Evolutionary conservation across 495 filamentous ascomycete genomes (phyloP).

Genomic region (Penicillium samsonianum): DNA sequence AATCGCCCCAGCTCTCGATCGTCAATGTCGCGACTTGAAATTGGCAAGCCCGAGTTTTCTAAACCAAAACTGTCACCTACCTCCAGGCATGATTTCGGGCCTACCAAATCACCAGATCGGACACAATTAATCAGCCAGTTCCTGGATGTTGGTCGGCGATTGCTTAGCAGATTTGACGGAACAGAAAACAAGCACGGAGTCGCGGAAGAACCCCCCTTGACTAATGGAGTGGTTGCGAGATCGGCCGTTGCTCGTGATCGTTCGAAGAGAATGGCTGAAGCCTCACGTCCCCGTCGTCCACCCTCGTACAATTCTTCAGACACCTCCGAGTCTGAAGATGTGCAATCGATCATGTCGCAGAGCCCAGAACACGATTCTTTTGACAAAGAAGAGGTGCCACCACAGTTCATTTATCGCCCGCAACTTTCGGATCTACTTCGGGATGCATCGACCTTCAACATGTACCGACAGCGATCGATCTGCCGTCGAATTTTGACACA

Average conservation of each 20-base stretch:
- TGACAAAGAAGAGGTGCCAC: slow-evolving; percentile 33
- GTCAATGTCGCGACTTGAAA: slow-evolving; percentile 48
- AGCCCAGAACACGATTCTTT: slow-evolving; percentile 30
- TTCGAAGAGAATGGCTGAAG: slow-evolving; percentile 34
- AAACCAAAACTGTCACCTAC: slow-evolving; percentile 36
- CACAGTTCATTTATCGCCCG: slow-evolving; percentile 51
- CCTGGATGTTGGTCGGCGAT: slow-evolving; percentile 44
- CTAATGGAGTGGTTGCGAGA: slow-evolving; percentile 33
- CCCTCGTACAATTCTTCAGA: slow-evolving; percentile 30
- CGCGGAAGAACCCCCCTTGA: slow-evolving; percentile 20
- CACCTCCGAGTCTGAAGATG: slow-evolving; percentile 27
- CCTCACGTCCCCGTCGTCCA: slow-evolving; percentile 21
- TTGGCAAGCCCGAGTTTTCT: slow-evolving; percentile 39
- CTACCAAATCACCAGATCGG: slow-evolving; percentile 41
- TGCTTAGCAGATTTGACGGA: slow-evolving; percentile 40
- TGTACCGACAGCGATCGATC: slow-evolving; percentile 51
- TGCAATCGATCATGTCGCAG: slow-evolving; percentile 29
- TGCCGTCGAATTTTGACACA: slow-evolving; percentile 49
- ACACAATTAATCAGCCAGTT: slow-evolving; percentile 49
- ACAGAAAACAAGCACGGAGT: slow-evolving; percentile 27
- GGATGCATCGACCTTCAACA: slow-evolving; percentile 61
- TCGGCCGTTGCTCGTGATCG: slow-evolving; percentile 43
- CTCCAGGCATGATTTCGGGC: slow-evolving; percentile 13
- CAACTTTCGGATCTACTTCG: slow-evolving; percentile 57
- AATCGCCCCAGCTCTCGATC: slow-evolving; percentile 49